Evolutionary conservation across 1,139 yeast genomes (phyloP).

Genomic region (Nakaseomyces uthaithaninus): DNA sequence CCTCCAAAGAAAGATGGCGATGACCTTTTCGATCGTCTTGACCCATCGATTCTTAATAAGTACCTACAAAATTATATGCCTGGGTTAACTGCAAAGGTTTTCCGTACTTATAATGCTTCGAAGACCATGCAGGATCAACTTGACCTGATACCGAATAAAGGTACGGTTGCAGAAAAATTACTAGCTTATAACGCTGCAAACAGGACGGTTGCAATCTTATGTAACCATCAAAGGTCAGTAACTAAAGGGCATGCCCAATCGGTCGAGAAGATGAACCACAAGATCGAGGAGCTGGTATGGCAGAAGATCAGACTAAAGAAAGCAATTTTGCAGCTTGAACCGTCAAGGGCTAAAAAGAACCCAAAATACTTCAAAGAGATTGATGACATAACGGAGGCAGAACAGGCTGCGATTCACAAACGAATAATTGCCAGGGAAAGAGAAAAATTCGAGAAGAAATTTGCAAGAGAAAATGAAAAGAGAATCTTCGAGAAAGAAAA

Average conservation of each 20-base stretch:
- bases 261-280: conserved; percentile 70
- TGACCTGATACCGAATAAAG: conserved; percentile 72
- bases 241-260: conserved; percentile 75
- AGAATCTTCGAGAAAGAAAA: conserved; percentile 49
- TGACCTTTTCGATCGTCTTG: conserved; percentile 82
- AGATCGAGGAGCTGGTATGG: conserved; percentile 74
- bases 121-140: conserved; percentile 94
- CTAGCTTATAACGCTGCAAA: conserved; percentile 90
- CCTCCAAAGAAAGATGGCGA: conserved; percentile 87
- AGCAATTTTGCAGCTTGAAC: conserved; percentile 61
- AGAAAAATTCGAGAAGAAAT: conserved; percentile 59
- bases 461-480: conserved; percentile 71
- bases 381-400: conserved; percentile 61
- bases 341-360: conserved; percentile 44
- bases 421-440: conserved; percentile 48
- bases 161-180: conserved; percentile 81
- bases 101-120: conserved; percentile 95
- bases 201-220: conserved; percentile 86
- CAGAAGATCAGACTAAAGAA: conserved; percentile 66
- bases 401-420: conserved; percentile 50
- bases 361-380: conserved; percentile 59
- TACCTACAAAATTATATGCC: conserved; percentile 86
- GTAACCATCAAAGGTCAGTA: conserved; percentile 95
- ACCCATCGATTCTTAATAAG: conserved; percentile 74
- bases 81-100: conserved; percentile 91